phyloP scores from a whole-genome alignment of 495 filamentous ascomycete species.

The Penicillium samsonianum region DNA sequence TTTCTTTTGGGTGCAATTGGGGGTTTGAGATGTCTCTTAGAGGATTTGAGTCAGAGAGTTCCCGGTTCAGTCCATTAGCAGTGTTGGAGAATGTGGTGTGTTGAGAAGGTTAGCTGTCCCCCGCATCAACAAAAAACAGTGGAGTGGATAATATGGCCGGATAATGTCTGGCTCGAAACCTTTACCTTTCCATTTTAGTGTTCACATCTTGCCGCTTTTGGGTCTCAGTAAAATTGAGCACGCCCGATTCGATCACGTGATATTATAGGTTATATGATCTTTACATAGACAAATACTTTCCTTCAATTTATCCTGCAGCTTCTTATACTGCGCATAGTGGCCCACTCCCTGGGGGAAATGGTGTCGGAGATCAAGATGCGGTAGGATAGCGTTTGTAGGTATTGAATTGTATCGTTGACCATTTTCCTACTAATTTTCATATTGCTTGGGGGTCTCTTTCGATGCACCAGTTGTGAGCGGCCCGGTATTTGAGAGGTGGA shows the following conservation, averaged over 20 bases:
- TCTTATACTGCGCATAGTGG: no score
- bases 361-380: no score
- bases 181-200: neutral
- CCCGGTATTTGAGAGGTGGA: no score
- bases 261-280: no score
- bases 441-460: no score
- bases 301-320: no score
- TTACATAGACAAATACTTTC: no score
- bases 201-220: neutral
- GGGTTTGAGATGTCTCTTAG: neutral
- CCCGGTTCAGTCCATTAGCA: neutral
- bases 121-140: slow-evolving; percentile 28
- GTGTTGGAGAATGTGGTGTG: slow-evolving; percentile 7
- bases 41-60: neutral
- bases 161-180: neutral
- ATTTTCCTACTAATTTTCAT: no score
- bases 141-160: slow-evolving; percentile 16
- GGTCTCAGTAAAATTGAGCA: neutral
- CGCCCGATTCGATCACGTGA: neutral
- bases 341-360: no score
- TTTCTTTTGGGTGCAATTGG: neutral
- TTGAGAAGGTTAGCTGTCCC: slow-evolving; percentile 17
- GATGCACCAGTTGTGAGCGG: no score
- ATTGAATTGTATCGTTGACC: no score
- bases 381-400: no score